A percentile compares a stretch with the other conserved stretches of the same genome.
Evolutionary conservation across 148 eudicot species (phyloP).

Genomic region (Rhododendron vialii): DNA sequence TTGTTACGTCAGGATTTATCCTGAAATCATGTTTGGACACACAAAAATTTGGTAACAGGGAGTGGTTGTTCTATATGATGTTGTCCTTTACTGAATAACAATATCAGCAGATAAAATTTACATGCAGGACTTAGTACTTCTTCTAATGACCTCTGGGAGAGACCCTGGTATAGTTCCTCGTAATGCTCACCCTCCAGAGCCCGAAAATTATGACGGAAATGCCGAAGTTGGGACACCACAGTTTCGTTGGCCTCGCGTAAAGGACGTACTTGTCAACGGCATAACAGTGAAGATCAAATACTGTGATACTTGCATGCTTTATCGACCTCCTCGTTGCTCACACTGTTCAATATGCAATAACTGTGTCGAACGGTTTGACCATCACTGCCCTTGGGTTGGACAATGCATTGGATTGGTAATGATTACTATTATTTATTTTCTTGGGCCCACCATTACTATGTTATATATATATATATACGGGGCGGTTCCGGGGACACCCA

Average conservation of each 20-base stretch:
- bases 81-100: background rate
- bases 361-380: slow-evolving; percentile 55
- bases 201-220: slow-evolving; percentile 23
- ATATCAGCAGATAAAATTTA: background rate
- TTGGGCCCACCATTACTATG: background rate
- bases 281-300: slow-evolving; percentile 42
- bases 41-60: background rate
- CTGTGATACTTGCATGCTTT: slow-evolving; percentile 53
- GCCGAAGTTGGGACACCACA: slow-evolving; percentile 23
- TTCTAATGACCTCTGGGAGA: slow-evolving; percentile 45
- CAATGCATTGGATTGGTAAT: slow-evolving; percentile 54
- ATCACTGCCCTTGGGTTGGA: slow-evolving; percentile 69
- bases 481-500: too few species aligned
- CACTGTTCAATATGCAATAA: slow-evolving; percentile 59
- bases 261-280: slow-evolving; percentile 40
- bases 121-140: slow-evolving; percentile 36
- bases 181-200: slow-evolving; percentile 51
- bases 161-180: slow-evolving; percentile 61
- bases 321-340: slow-evolving; percentile 59
- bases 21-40: background rate
- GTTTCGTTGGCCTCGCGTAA: slow-evolving; percentile 30
- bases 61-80: background rate
- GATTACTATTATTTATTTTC: background rate
- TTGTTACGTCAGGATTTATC: background rate
- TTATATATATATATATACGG: background rate